These are phyloP conservation scores for Acacia pycnantha DNA, from an alignment of 331 rosid genomes.

Conservation along the genomic window DNA sequence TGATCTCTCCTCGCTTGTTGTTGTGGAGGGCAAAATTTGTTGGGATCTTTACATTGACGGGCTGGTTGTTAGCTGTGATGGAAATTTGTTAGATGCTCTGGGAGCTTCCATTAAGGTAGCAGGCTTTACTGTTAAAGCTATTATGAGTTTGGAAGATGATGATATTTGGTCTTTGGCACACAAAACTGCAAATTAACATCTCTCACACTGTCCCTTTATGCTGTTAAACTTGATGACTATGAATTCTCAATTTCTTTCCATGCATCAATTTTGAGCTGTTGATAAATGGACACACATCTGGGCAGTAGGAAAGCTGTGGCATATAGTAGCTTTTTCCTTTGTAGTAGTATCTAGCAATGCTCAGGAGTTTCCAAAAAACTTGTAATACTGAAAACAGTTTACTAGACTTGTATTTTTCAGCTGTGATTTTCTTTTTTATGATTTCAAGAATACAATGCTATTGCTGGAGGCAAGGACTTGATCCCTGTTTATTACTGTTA, in stretches of 20 bases:
- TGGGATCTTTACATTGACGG: slow-evolving; percentile 94
- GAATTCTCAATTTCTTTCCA: neutral
- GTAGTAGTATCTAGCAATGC: neutral
- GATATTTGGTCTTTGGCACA: neutral
- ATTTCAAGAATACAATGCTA: neutral
- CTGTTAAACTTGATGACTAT: neutral
- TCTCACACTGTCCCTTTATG: neutral
- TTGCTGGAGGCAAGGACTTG: slow-evolving; percentile 1
- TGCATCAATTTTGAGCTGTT: slow-evolving; percentile 7
- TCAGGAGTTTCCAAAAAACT: neutral
- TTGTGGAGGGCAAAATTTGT: slow-evolving; percentile 80
- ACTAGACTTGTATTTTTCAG: neutral
- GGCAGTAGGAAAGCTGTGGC: neutral
- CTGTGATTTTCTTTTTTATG: slow-evolving; percentile 5
- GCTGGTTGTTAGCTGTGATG: slow-evolving; percentile 80
- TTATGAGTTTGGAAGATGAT: neutral
- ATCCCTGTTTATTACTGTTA: slow-evolving; percentile 24
- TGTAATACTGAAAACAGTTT: neutral
- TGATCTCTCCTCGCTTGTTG: slow-evolving; percentile 65
- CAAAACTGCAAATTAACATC: neutral
- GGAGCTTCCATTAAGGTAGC: slow-evolving; percentile 91
- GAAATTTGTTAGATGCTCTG: slow-evolving; percentile 82
- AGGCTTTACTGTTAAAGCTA: neutral
- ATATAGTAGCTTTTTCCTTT: neutral
- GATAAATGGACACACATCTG: slow-evolving; percentile 1